Evolutionary conservation across 805 yeast species (phyloP).

Genomic region (Metschnikowia proteae): DNA sequence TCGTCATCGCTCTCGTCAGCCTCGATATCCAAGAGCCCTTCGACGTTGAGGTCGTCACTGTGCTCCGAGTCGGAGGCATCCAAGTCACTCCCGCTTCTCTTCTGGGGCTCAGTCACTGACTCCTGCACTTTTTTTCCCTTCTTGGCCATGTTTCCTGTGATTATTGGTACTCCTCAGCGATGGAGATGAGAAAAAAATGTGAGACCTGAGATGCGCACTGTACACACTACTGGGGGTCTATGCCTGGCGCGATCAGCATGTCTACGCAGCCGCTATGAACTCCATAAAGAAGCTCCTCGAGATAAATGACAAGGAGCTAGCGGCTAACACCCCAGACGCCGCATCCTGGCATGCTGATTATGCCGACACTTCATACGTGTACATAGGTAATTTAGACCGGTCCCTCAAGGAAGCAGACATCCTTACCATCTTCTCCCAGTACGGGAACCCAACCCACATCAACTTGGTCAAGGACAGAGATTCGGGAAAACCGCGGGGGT

Average conservation of each 20-base stretch:
- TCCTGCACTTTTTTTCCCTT: slow-evolving; percentile 6
- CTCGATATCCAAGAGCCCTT: slow-evolving; percentile 15
- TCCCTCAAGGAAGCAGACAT: slow-evolving; percentile 73
- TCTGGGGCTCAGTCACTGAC: slow-evolving; percentile 7
- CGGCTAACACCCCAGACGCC: slow-evolving; percentile 49
- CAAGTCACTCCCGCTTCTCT: slow-evolving; percentile 14
- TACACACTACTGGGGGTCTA: neutral
- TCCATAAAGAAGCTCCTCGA: slow-evolving; percentile 44
- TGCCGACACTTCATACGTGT: slow-evolving; percentile 69
- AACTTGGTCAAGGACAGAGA: slow-evolving; percentile 62
- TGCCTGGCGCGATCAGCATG: neutral
- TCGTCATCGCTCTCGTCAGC: slow-evolving; percentile 14
- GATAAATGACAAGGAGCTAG: slow-evolving; percentile 65
- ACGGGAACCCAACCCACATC: slow-evolving; percentile 78
- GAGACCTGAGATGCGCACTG: slow-evolving; percentile 6
- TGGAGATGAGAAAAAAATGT: slow-evolving; percentile 11
- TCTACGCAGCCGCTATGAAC: slow-evolving; percentile 26
- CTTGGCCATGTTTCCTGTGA: slow-evolving; percentile 13
- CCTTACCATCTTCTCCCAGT: slow-evolving; percentile 78
- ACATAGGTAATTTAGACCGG: slow-evolving; percentile 66
- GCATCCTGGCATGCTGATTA: slow-evolving; percentile 93
- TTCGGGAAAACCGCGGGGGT: slow-evolving; percentile 67
- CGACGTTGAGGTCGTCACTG: slow-evolving; percentile 13
- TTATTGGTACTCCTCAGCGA: neutral
- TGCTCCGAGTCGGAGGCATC: slow-evolving; percentile 11